These are phyloP conservation scores for Caloboletus inedulis DNA, from an alignment of 1,284 basidiomycete species.

Conservation along the genomic window DNA sequence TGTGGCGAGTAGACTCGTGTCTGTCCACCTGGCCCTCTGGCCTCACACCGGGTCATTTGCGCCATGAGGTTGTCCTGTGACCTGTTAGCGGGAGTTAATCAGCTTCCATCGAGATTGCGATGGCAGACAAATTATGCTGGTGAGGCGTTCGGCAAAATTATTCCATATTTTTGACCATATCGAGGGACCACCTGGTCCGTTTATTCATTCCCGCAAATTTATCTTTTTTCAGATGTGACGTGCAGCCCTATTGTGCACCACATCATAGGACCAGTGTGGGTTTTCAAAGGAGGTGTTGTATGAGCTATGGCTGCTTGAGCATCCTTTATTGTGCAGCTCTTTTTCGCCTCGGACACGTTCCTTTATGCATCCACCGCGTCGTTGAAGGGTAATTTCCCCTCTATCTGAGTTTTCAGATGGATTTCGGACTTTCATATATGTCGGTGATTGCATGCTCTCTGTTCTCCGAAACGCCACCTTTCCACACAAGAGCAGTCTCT, in stretches of 20 bases:
- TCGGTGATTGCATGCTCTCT: slow-evolving; percentile 24
- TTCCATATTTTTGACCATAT: slow-evolving; percentile 31
- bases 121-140: slow-evolving; percentile 21
- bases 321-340: slow-evolving; percentile 10
- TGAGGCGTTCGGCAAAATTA: slow-evolving; percentile 28
- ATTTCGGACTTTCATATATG: slow-evolving; percentile 32
- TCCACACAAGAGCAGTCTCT: slow-evolving; percentile 15
- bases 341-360: slow-evolving; percentile 10
- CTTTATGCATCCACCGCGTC: slow-evolving; percentile 8
- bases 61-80: slow-evolving; percentile 51
- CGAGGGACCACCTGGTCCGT: slow-evolving; percentile 24
- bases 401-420: slow-evolving; percentile 32
- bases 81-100: slow-evolving; percentile 24
- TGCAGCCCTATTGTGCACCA: slow-evolving; percentile 17
- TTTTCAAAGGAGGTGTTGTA: slow-evolving; percentile 9
- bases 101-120: slow-evolving; percentile 27
- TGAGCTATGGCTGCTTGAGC: slow-evolving; percentile 7
- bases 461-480: slow-evolving; percentile 29
- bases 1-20: slow-evolving; percentile 19
- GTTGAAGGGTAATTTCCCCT: slow-evolving; percentile 19
- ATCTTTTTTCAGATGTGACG: slow-evolving; percentile 22
- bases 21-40: slow-evolving; percentile 23
- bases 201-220: slow-evolving; percentile 27
- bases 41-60: slow-evolving; percentile 83
- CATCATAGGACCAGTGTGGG: slow-evolving; percentile 7